Base-by-base conservation (phyloP, 768 basidiomycete species). In the Mrakia frigida region DNA sequence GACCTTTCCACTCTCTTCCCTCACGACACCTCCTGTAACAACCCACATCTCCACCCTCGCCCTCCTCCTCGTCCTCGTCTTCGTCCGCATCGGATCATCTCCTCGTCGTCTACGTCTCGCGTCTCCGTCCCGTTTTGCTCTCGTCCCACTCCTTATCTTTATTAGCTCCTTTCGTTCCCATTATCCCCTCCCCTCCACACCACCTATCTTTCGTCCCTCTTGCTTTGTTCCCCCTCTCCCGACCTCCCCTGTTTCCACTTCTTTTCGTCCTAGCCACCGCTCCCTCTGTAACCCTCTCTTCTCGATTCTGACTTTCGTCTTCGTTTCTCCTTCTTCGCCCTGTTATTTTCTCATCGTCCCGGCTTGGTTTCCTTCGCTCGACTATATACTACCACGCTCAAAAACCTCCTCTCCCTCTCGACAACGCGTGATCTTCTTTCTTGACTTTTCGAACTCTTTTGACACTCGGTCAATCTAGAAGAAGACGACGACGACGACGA, bases 291-390 rank as follows among this genome's bases (percentile, higher is more conserved):
- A 59, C 50, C 28, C 37, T 56, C n/a, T 10, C 31, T 31, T 50
- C 33, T 33, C 21, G n/a, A n/a, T 16, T 59, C 56, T n/a, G 33
- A 31, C 5, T 56, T 37, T 23, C 41, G 43, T 6, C 33, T 73
- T 73, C 59, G 31, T 73, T 23, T 59, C 11, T 59, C 35, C n/a
- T n/a, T 73, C 46, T 73, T 59, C 33, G 56, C 70, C n/a, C 16
- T 18, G 6, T 56, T 35, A 28, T 39, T n/a, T 31, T 52, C 50
- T 46, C 41, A 25, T 56, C 35, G 28, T 31, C 56, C n/a, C n/a
- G n/a, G 21, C 56, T 14, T 31, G 31, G 33, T 35, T 23, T 25
- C 33, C 28, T 53, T 31, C 7, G 18, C 14, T 31, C 18, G n/a
- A 13, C 14, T 72, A n/a, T 56, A n/a, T 56, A 23, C 25, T 39